Conservation (phyloP, 2,329 filamentous ascomycete genomes). For the Alternaria dauci region DNA sequence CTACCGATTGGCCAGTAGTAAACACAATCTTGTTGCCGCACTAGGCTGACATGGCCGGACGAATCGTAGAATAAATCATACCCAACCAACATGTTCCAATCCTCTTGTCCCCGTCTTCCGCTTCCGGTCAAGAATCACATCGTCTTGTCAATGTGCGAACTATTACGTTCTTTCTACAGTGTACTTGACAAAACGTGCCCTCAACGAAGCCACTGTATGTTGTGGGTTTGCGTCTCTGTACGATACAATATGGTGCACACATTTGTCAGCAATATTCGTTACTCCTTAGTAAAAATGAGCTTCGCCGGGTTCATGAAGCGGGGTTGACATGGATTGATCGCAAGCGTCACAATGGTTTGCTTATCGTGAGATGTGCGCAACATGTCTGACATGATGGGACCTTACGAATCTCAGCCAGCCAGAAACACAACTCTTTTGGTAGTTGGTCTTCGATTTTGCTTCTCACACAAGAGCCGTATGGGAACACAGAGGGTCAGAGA, state of each 20-base stretch:
- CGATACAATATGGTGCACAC: neutral
- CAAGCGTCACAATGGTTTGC: neutral
- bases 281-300: neutral
- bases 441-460: neutral
- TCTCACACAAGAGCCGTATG: neutral
- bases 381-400: neutral
- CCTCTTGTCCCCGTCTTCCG: neutral
- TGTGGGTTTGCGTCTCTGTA: neutral
- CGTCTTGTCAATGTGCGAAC: neutral
- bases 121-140: neutral
- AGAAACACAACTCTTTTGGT: neutral
- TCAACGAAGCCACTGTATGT: neutral
- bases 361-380: neutral
- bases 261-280: neutral
- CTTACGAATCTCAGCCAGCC: neutral
- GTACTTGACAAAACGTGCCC: neutral
- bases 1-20: neutral
- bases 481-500: neutral
- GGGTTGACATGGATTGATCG: neutral
- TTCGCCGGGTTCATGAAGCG: neutral
- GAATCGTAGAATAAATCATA: conserved; percentile 17
- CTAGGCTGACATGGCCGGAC: conserved; percentile 8
- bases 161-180: neutral
- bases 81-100: neutral
- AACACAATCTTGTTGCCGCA: conserved; percentile 3